phyloP scores from a whole-genome alignment of 108 stramenopile genomes.

The Fistulifera solaris region DNA sequence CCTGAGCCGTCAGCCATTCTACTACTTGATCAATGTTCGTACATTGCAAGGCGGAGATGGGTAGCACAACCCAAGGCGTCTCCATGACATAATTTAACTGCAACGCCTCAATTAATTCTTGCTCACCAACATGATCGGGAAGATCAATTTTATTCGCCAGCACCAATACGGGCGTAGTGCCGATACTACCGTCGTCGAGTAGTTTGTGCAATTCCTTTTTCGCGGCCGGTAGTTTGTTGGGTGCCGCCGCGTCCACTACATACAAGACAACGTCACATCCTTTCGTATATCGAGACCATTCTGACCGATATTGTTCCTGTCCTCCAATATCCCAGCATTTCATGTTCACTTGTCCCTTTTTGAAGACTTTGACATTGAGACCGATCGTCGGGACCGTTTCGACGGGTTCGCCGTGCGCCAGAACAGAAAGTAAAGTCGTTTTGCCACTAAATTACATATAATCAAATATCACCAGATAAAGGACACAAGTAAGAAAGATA shows the following conservation, averaged over 20 bases:
- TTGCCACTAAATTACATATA: constrained; percentile 74
- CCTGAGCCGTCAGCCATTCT: constrained; percentile 90
- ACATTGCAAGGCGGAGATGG: constrained; percentile 79
- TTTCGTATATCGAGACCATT: constrained; percentile 90
- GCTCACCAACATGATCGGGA: constrained; percentile 73
- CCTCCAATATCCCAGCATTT: constrained; percentile 96
- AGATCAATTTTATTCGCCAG: constrained; percentile 97
- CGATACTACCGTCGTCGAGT: constrained; percentile 84
- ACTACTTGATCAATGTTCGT: constrained; percentile 93
- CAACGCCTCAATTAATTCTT: constrained; percentile 81
- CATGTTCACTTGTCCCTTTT: constrained; percentile 88
- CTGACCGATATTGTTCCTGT: constrained; percentile 86
- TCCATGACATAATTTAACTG: constrained; percentile 94
- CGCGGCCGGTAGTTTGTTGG: constrained; percentile 76
- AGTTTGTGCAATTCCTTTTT: constrained; percentile 92
- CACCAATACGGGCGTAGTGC: constrained; percentile 82
- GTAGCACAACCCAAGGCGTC: constrained; percentile 94
- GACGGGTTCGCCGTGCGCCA: constrained; percentile 86
- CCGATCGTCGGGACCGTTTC: constrained; percentile 96
- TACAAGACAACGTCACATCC: constrained; percentile 94
- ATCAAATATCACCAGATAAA: no score
- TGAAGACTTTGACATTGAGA: constrained; percentile 90
- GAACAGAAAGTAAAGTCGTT: constrained; percentile 89
- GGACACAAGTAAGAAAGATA: no score
- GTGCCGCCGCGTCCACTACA: constrained; percentile 91